These are phyloP conservation scores for Russula sp. DNA, from an alignment of 768 basidiomycete genomes.

Conservation along the genomic window DNA sequence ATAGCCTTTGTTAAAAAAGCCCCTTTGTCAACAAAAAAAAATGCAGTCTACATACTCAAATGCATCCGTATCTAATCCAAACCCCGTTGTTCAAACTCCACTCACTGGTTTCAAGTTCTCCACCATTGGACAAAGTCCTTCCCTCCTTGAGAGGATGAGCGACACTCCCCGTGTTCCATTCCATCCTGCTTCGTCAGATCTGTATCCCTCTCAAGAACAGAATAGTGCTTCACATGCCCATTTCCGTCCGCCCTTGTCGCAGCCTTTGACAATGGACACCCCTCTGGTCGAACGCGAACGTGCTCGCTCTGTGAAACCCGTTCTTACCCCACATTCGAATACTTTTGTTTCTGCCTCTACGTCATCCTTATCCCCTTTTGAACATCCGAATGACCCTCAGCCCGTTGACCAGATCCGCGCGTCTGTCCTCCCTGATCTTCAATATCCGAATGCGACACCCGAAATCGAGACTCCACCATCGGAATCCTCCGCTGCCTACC, in stretches of 20 bases:
- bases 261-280: background rate
- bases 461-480: background rate
- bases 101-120: slow-evolving; percentile 9
- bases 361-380: background rate
- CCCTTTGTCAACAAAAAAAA: background rate
- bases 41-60: background rate
- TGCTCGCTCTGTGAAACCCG: background rate
- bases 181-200: background rate
- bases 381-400: background rate
- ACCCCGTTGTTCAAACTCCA: background rate
- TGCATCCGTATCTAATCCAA: background rate
- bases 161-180: background rate
- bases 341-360: background rate
- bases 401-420: background rate
- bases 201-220: background rate
- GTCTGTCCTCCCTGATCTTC: slow-evolving; percentile 11
- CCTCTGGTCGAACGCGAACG: background rate
- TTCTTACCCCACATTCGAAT: background rate
- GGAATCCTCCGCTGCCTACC: background rate
- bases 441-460: background rate
- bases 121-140: slow-evolving; percentile 7
- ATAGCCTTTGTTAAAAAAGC: background rate
- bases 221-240: background rate
- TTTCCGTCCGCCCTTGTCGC: background rate
- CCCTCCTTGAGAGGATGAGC: slow-evolving; percentile 9